Conservation (phyloP, 1,284 basidiomycete species). For the Naganishia liquefaciens region DNA sequence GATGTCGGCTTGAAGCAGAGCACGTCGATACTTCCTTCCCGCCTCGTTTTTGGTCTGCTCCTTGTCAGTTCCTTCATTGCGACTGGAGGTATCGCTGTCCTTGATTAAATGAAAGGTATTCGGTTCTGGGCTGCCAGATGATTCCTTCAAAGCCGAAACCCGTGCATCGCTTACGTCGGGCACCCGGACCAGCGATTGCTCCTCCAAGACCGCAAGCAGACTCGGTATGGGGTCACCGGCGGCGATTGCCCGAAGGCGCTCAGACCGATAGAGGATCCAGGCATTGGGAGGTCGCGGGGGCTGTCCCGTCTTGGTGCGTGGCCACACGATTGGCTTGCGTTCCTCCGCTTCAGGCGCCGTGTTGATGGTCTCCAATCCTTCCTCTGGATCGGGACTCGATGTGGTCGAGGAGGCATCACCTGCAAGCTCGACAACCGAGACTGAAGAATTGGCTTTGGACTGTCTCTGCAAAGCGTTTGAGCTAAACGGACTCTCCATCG, state of each 20-base stretch:
- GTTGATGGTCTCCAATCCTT: background rate
- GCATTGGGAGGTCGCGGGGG: constrained; percentile 79
- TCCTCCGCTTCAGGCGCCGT: background rate
- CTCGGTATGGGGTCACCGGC: constrained; percentile 38
- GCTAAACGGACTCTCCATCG: background rate
- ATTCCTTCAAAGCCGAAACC: constrained; percentile 25
- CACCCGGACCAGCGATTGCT: constrained; percentile 35
- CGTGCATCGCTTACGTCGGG: constrained; percentile 23
- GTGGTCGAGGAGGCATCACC: too few species aligned
- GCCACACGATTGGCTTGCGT: background rate
- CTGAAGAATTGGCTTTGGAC: background rate
- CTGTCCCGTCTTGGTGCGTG: constrained; percentile 40
- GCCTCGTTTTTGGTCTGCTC: background rate
- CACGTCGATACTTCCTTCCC: constrained; percentile 15
- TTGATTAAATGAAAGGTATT: constrained; percentile 10
- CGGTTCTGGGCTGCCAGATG: constrained; percentile 4
- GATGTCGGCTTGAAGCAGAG: constrained; percentile 67
- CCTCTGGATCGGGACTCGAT: background rate
- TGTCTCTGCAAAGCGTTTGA: background rate
- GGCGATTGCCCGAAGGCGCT: constrained; percentile 58
- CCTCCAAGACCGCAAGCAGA: constrained; percentile 34
- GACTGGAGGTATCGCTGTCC: constrained; percentile 17
- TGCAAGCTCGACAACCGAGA: too few species aligned
- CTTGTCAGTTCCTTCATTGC: background rate
- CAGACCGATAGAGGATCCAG: constrained; percentile 86